Evolutionary conservation across 2,329 filamentous ascomycete species (phyloP).

Genomic region (Ophiobolus disseminans): DNA sequence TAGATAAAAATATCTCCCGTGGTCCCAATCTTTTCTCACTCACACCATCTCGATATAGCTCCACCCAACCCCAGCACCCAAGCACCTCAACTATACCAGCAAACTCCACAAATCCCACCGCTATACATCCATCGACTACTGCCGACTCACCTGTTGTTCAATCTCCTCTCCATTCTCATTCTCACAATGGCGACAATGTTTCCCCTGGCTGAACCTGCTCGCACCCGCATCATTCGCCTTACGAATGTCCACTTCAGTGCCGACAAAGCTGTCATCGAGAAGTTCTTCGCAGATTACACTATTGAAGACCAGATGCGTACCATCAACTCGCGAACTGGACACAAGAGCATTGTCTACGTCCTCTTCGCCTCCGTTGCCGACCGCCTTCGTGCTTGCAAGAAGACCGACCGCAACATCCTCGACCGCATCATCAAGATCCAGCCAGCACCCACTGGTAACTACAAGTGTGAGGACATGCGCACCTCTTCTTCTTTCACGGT

Average conservation of each 20-base stretch:
- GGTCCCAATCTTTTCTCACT: too few species aligned
- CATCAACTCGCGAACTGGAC: background rate
- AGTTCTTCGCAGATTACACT: background rate
- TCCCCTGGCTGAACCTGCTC: background rate
- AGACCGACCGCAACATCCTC: background rate
- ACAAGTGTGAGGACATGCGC: background rate
- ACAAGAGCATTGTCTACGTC: conserved; percentile 1
- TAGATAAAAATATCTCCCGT: too few species aligned
- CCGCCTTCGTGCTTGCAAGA: background rate
- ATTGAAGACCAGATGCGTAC: conserved; percentile 1
- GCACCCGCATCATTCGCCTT: conserved; percentile 3
- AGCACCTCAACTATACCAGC: too few species aligned
- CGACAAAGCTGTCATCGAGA: background rate
- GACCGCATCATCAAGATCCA: conserved; percentile 2
- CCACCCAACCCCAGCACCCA: too few species aligned
- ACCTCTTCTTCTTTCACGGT: background rate
- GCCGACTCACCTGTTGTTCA: too few species aligned
- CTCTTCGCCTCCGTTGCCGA: background rate
- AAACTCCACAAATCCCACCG: too few species aligned
- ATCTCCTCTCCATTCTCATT: too few species aligned
- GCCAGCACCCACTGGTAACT: conserved; percentile 1
- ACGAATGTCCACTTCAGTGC: conserved; percentile 5
- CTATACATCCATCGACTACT: too few species aligned
- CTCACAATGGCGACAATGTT: too few species aligned
- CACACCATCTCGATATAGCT: too few species aligned